Evolutionary conservation across 148 eudicot genomes (phyloP).

Genomic region (Camellia lanceoleosa): DNA sequence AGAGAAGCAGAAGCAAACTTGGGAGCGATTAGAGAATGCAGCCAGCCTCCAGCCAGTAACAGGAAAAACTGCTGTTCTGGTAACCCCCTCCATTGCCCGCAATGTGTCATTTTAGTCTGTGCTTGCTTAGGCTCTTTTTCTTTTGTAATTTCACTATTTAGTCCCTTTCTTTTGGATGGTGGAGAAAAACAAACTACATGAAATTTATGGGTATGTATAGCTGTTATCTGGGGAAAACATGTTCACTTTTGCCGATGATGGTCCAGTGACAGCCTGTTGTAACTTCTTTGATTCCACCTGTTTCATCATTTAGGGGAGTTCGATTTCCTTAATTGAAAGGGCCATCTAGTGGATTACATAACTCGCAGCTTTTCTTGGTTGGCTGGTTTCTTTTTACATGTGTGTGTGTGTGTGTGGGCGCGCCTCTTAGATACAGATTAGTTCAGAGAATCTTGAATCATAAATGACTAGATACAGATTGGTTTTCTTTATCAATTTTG

Average conservation of each 20-base stretch:
- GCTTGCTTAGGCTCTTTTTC: constrained; percentile 2
- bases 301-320: not conserved
- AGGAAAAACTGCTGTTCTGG: constrained; percentile 72
- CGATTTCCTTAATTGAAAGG: not conserved
- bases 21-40: constrained; percentile 75
- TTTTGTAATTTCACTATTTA: not conserved
- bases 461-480: no score
- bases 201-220: constrained; percentile 28
- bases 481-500: no score
- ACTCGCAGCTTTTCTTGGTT: not conserved
- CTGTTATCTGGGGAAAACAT: constrained; percentile 21
- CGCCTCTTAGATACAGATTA: not conserved
- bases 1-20: constrained; percentile 56
- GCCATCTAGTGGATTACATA: not conserved
- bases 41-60: constrained; percentile 71
- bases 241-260: constrained; percentile 21
- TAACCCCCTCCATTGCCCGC: constrained; percentile 46
- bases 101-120: constrained; percentile 16
- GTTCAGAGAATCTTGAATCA: not conserved
- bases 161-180: constrained; percentile 11
- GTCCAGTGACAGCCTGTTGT: constrained; percentile 37
- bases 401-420: not conserved
- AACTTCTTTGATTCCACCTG: constrained; percentile 16
- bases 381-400: not conserved
- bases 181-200: constrained; percentile 10